phyloP scores from a whole-genome alignment of 2,329 filamentous ascomycete species.

The Hawksworthiomyces lignivorus region DNA sequence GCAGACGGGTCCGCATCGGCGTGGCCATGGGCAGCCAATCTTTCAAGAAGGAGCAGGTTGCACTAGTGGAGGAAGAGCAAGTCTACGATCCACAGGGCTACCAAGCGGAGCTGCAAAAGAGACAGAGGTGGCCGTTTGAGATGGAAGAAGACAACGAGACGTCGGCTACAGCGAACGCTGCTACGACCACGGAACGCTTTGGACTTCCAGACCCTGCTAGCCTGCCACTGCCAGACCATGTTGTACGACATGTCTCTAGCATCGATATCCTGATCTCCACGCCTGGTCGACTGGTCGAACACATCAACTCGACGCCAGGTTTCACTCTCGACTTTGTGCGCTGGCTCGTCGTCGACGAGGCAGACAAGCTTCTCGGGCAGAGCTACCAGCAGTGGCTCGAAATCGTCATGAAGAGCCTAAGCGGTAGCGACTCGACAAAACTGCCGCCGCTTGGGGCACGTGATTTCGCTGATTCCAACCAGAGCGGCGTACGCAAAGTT shows the following conservation, averaged over 20 bases:
- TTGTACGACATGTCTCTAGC: conserved; percentile 59
- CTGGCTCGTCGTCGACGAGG: conserved; percentile 91
- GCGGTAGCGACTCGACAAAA: no score
- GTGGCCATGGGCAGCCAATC: conserved; percentile 76
- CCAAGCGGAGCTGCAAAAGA: conserved; percentile 22
- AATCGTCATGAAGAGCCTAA: no score
- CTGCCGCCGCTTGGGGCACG: conserved; percentile 44
- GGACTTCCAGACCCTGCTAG: conserved; percentile 28
- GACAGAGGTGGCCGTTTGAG: conserved; percentile 31
- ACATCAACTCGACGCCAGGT: conserved; percentile 74
- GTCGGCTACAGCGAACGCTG: not conserved
- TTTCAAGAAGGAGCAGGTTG: conserved; percentile 55
- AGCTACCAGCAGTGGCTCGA: conserved; percentile 89
- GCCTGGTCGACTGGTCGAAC: conserved; percentile 84
- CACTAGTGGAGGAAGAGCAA: conserved; percentile 37
- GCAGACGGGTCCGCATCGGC: conserved; percentile 66
- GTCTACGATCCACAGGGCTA: conserved; percentile 60
- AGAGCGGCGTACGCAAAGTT: conserved; percentile 63
- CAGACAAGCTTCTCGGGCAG: conserved; percentile 83
- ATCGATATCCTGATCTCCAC: conserved; percentile 88
- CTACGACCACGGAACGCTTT: conserved; percentile 15
- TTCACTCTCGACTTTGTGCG: conserved; percentile 71
- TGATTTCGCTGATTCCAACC: conserved; percentile 45
- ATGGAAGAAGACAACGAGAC: conserved; percentile 29
- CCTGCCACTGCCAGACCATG: conserved; percentile 38